phyloP scores from a whole-genome alignment of 345 rosid genomes.

The Fremontodendron californicum region DNA sequence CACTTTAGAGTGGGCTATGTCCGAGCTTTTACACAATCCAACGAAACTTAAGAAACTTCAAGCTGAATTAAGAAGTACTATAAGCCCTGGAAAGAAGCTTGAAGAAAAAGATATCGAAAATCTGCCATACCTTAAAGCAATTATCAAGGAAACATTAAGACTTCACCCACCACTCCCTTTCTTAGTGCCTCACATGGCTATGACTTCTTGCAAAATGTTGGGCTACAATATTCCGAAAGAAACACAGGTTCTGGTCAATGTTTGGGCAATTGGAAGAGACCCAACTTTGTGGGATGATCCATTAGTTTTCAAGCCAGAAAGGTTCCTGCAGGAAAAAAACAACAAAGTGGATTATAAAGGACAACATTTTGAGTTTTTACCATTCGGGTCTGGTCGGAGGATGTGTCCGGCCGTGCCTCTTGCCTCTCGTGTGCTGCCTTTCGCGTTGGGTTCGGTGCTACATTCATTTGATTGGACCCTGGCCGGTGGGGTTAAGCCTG shows the following conservation, averaged over 20 bases:
- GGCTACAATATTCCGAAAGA: constrained; percentile 61
- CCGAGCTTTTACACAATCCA: constrained; percentile 67
- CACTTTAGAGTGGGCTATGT: constrained; percentile 89
- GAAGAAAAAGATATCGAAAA: constrained; percentile 50
- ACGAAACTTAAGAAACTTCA: constrained; percentile 41
- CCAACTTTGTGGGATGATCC: constrained; percentile 61
- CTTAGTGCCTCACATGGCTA: constrained; percentile 80
- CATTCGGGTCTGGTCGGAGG: constrained; percentile 80
- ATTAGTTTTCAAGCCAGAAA: constrained; percentile 54
- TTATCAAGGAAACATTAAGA: constrained; percentile 71
- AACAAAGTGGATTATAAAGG: constrained; percentile 50
- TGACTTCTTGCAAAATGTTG: constrained; percentile 49
- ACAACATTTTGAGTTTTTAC: constrained; percentile 60
- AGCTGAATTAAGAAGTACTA: constrained; percentile 41
- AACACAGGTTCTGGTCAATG: constrained; percentile 71
- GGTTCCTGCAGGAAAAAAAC: constrained; percentile 43
- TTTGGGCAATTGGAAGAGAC: constrained; percentile 65
- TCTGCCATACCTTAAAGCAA: too few relatives aligned
- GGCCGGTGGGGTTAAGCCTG: constrained; percentile 34
- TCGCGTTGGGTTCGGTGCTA: constrained; percentile 64
- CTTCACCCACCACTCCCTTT: constrained; percentile 82
- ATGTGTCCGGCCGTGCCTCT: constrained; percentile 83
- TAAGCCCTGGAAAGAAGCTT: constrained; percentile 34
- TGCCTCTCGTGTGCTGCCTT: constrained; percentile 55
- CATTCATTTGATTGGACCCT: constrained; percentile 61